Evolutionary conservation across 805 yeast species (phyloP), one percentile per base, ranked within the genome.

Genomic region (Saccharomyces paradoxus): DNA sequence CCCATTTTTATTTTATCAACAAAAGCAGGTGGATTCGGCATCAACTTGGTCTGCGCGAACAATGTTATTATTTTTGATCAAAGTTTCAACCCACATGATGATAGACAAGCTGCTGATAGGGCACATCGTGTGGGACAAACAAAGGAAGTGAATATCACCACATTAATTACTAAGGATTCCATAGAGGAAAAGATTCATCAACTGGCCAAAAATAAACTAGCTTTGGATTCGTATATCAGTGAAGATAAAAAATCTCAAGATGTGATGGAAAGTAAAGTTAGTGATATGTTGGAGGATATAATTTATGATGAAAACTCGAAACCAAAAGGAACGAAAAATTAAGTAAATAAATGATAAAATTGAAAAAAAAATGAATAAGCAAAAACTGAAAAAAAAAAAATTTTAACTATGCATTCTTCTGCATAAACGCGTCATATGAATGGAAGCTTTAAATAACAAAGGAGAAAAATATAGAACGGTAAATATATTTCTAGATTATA

Each of bases 1-100:
- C 92, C 96, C 0, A 86, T 94, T 2, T 92, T 94, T 64, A 75
- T 94, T 50, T 74, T 94, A 48, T 89, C 97, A 10, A 94, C 99
- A 3, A 89, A 89, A 67, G 98, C 99, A 0, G 99, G 99, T 67
- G 99, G 99, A 0, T 94, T 94, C 72, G 99, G 99, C 55, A 94
- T 94, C 71, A 94, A 94, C 66, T 78, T 94, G 63, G 94, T 96
- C 1, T 94, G 96, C 66, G 98, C 99, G 7, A 92, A 89, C 67
- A 82, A 85, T 57, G 99, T 94, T 1, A 78, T 94, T 52, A 87
- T 94, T 31, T 91, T 84, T 66, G 99, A 94, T 68, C 92, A 90
- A 68, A 85, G 95, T 51, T 94, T 94, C 74, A 94, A 94, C 66
- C 99, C 99, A 0, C 99, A 94, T 70, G 99, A 94, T 69, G 99